These are phyloP conservation scores for Phyllosticta capitalensis DNA, from an alignment of 2,329 filamentous ascomycete species.

Conservation along the genomic window DNA sequence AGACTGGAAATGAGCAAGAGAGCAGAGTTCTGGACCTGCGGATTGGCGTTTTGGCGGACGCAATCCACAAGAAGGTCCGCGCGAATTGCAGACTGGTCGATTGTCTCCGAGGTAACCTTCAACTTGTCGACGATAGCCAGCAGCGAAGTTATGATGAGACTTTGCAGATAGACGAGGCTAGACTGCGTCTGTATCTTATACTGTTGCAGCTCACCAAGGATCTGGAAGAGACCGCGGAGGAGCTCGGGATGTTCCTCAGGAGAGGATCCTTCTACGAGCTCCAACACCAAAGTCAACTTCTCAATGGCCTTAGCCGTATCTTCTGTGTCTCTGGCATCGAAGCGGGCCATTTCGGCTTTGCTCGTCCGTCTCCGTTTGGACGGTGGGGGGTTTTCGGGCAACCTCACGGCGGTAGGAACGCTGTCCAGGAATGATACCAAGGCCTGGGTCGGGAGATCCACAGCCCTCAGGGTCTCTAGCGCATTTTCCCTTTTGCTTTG, in stretches of 20 bases:
- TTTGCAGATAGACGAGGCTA: constrained; percentile 83
- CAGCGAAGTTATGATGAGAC: constrained; percentile 71
- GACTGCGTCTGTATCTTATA: constrained; percentile 73
- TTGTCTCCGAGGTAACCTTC: constrained; percentile 48
- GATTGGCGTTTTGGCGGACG: constrained; percentile 82
- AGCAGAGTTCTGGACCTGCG: constrained; percentile 87
- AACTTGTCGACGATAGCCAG: constrained; percentile 74
- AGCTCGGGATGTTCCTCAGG: constrained; percentile 68
- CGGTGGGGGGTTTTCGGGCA: constrained; percentile 61
- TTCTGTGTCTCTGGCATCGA: constrained; percentile 52
- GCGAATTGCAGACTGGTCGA: constrained; percentile 71
- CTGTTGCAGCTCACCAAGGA: constrained; percentile 78
- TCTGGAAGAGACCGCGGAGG: constrained; percentile 68
- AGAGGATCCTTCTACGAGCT: constrained; percentile 73
- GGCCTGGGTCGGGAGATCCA: constrained; percentile 64
- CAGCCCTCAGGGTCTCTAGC: constrained; percentile 60
- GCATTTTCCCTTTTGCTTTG: constrained; percentile 44
- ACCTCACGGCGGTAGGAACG: constrained; percentile 62
- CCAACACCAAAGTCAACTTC: constrained; percentile 76
- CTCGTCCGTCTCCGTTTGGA: constrained; percentile 75
- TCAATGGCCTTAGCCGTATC: constrained; percentile 60
- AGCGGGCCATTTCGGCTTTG: constrained; percentile 56
- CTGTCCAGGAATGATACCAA: constrained; percentile 64
- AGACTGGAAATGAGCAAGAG: constrained; percentile 79
- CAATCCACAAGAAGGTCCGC: constrained; percentile 90